Percentiles rank a stretch among this genome's conserved stretches.
phyloP scores from a whole-genome alignment of 768 basidiomycete genomes.

The Russula brevipes region DNA sequence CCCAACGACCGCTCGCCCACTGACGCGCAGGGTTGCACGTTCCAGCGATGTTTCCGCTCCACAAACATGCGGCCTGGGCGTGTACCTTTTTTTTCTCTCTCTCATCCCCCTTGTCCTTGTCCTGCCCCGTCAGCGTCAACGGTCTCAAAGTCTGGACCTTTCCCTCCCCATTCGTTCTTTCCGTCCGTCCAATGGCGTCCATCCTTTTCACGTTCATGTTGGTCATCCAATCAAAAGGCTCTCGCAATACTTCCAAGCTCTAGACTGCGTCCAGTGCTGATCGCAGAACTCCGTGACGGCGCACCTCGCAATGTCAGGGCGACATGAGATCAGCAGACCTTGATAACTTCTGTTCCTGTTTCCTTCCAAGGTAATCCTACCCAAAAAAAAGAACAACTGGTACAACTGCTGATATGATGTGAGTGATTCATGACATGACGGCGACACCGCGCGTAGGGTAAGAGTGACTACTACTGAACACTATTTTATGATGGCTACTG shows the following conservation, averaged over 20 bases:
- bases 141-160: neutral
- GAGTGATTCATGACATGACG: constrained; percentile 18
- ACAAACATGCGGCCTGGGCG: constrained; percentile 21
- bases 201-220: neutral
- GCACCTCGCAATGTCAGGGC: too few relatives aligned
- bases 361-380: neutral
- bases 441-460: constrained; percentile 7
- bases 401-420: constrained; percentile 15
- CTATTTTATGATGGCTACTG: constrained; percentile 18
- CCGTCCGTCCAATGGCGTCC: neutral
- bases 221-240: neutral
- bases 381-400: neutral
- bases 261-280: neutral
- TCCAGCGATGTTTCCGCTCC: constrained; percentile 25
- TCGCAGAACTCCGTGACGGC: neutral
- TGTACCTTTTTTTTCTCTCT: constrained; percentile 10
- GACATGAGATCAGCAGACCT: neutral
- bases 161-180: neutral
- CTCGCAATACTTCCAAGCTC: neutral
- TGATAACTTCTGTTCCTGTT: neutral
- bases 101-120: neutral
- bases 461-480: constrained; percentile 20
- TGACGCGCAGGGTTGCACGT: neutral
- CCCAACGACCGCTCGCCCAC: constrained; percentile 16
- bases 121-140: neutral